phyloP scores from a whole-genome alignment of 1,284 basidiomycete genomes.

The Earliella scabrosa region DNA sequence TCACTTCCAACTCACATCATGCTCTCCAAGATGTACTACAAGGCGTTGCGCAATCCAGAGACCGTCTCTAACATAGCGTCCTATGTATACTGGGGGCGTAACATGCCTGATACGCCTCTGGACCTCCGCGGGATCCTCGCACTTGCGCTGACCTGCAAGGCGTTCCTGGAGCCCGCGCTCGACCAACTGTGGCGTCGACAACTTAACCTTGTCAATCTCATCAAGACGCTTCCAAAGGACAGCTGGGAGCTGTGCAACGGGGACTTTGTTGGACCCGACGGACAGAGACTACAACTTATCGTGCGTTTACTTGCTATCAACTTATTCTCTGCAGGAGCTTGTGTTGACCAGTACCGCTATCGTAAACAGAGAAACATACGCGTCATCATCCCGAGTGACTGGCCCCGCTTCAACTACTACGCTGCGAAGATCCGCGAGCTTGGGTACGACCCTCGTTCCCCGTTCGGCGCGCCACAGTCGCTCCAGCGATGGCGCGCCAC shows the following conservation, averaged over 20 bases:
- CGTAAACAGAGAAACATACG: slow-evolving; percentile 7
- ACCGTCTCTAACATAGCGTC: slow-evolving; percentile 2
- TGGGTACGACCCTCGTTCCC: slow-evolving; percentile 14
- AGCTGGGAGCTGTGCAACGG: slow-evolving; percentile 6
- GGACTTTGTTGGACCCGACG: background rate
- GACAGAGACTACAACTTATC: slow-evolving; percentile 5
- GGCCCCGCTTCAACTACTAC: slow-evolving; percentile 16
- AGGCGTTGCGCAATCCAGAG: background rate
- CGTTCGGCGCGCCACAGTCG: background rate
- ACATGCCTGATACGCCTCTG: background rate
- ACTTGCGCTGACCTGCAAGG: slow-evolving; percentile 14
- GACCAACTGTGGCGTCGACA: slow-evolving; percentile 22
- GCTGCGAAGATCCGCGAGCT: slow-evolving; percentile 13
- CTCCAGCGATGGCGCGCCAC: background rate
- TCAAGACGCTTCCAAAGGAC: slow-evolving; percentile 13
- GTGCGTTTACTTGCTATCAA: slow-evolving; percentile 1
- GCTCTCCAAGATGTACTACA: background rate
- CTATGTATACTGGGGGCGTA: slow-evolving; percentile 15
- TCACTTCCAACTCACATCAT: too few species aligned
- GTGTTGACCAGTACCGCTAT: background rate
- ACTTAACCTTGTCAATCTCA: slow-evolving; percentile 13
- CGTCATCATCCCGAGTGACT: slow-evolving; percentile 11
- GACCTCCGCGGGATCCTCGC: slow-evolving; percentile 10
- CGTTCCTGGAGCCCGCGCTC: slow-evolving; percentile 19
- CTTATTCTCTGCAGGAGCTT: too few species aligned